A percentile compares a stretch with the other conserved stretches of the same genome.
These are phyloP conservation scores for Limnomonas spitsbergensis DNA, from an alignment of 139 green algal genomes.

Conservation along the genomic window DNA sequence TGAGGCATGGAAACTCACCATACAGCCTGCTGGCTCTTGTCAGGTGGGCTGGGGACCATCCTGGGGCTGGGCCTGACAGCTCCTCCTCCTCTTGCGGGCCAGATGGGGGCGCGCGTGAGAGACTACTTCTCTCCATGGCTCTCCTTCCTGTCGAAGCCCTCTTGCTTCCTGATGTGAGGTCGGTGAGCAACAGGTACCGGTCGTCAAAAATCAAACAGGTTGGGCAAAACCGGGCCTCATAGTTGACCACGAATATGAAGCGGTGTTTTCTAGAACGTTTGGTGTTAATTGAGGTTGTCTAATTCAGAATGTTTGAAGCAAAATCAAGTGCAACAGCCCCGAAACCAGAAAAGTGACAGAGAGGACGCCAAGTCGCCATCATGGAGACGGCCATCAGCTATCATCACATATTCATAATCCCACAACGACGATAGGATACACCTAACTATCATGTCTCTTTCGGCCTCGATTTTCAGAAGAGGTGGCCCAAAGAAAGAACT, in stretches of 20 bases:
- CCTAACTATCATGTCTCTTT: constrained; percentile 19
- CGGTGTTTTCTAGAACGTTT: too few species aligned
- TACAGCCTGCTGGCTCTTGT: neutral
- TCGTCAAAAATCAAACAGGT: too few species aligned
- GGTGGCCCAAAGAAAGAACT: constrained; percentile 39
- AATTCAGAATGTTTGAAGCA: neutral
- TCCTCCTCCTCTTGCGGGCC: too few species aligned
- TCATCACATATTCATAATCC: neutral
- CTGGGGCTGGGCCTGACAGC: neutral
- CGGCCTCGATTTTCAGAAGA: constrained; percentile 35
- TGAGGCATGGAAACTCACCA: neutral
- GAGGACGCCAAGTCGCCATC: too few species aligned
- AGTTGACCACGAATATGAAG: too few species aligned
- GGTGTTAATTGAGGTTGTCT: too few species aligned
- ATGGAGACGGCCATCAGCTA: neutral
- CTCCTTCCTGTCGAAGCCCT: too few species aligned
- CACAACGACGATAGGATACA: neutral
- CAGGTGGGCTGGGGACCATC: neutral
- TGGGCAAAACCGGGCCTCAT: too few species aligned
- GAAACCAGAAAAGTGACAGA: neutral
- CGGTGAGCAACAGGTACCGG: too few species aligned
- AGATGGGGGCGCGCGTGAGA: too few species aligned
- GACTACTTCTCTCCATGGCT: too few species aligned
- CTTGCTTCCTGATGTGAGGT: too few species aligned
- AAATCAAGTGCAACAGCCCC: neutral